Evolutionary conservation across 1,139 yeast species (phyloP).

Genomic region (Eremothecium sinecaudum): DNA sequence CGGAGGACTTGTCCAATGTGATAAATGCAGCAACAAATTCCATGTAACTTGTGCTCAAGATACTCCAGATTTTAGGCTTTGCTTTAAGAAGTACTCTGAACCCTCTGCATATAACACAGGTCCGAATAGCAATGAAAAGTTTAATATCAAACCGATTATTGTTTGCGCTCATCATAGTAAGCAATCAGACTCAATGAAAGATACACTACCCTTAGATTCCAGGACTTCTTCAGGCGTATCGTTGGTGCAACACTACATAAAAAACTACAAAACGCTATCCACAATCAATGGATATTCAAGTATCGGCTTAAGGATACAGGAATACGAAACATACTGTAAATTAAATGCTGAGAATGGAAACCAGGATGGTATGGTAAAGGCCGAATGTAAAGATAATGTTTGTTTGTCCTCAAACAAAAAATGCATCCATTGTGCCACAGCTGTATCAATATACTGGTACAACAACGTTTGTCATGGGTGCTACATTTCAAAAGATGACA

Average conservation of each 20-base stretch:
- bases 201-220: slow-evolving; percentile 8
- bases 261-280: slow-evolving; percentile 9
- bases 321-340: neutral
- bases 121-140: slow-evolving; percentile 5
- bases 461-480: slow-evolving; percentile 18
- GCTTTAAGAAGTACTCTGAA: slow-evolving; percentile 32
- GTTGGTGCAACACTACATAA: slow-evolving; percentile 12
- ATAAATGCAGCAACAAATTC: slow-evolving; percentile 34
- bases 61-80: slow-evolving; percentile 36
- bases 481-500: slow-evolving; percentile 9
- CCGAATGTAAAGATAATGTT: neutral
- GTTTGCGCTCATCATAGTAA: slow-evolving; percentile 15
- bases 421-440: slow-evolving; percentile 14
- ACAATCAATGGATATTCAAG: neutral
- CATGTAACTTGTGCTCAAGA: slow-evolving; percentile 68
- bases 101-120: neutral
- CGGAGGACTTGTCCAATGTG: slow-evolving; percentile 40
- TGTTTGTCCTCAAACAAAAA: neutral
- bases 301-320: neutral
- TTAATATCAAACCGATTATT: slow-evolving; percentile 12
- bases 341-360: neutral
- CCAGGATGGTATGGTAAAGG: neutral
- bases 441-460: slow-evolving; percentile 17
- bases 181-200: neutral
- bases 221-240: slow-evolving; percentile 4